Conservation (phyloP, 129 eudicot species). For the Helichrysum umbraculigerum region DNA sequence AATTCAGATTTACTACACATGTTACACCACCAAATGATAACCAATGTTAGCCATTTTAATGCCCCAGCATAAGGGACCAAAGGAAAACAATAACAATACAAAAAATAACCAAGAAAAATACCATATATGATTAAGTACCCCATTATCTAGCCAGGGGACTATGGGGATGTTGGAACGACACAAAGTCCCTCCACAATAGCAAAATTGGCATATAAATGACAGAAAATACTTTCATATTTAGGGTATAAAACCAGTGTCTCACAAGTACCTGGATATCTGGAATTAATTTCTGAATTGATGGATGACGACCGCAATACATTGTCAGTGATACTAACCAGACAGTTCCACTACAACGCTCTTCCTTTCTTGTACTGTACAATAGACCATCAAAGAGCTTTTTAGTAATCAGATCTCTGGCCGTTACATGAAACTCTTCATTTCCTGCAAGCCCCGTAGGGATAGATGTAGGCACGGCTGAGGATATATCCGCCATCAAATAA, state of each 20-base stretch:
- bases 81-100: not conserved
- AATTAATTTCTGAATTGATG: constrained; percentile 74
- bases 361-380: constrained; percentile 81
- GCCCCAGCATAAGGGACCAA: not conserved
- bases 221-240: not conserved
- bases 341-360: constrained; percentile 95
- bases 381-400: constrained; percentile 78
- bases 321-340: constrained; percentile 92
- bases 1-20: not conserved
- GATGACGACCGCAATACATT: constrained; percentile 88
- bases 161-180: not conserved
- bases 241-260: not conserved
- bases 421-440: constrained; percentile 48
- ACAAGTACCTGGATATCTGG: constrained; percentile 88
- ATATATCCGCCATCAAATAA: constrained; percentile 72
- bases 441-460: constrained; percentile 39
- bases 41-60: not conserved
- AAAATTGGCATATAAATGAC: not conserved
- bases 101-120: not conserved
- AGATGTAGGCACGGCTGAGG: constrained; percentile 44
- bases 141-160: not conserved
- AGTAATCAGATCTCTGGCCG: no score
- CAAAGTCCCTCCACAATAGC: not conserved
- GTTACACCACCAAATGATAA: not conserved
- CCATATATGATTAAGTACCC: not conserved